Evolutionary conservation across 176 grass and related monocot genomes (phyloP), one percentile per base, ranked within the genome.

Genomic region (Elymus sibiricus): DNA sequence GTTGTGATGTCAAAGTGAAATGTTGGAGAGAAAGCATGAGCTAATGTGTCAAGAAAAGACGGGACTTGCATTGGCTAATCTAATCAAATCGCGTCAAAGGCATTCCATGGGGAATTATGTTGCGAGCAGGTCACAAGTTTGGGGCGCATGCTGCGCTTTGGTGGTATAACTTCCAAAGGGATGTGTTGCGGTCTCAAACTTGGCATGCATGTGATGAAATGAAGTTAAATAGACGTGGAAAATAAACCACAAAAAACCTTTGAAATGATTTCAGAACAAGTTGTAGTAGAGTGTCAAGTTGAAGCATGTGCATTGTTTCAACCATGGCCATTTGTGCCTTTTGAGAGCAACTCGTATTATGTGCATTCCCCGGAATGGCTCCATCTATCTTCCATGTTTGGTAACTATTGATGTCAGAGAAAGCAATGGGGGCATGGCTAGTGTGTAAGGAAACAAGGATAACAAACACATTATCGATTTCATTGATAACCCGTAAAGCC

Each of bases 331-430:
- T n/a, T 25, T 85, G 61, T 56, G n/a, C 31, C 43, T 64, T 58
- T 82, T 51, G 85, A 74, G 61, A 66, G 28, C 83, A 63, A 63
- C 83, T 35, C 72, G 27, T 49, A 39, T 77, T 44, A 64, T 78
- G 42, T 21, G 55, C 78, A 61, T 22, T 62, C 43, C 26, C 77
- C 25, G 39, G 12, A 25, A 4, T 5, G 22, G 80, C 72, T 53
- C 66, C 43, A 46, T 74, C 28, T 51, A 15, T 44, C 34, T 22
- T 70, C 76, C 79, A 74, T 37, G 85, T 87, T 87, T 75, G 89
- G 74, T 56, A 84, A 83, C 47, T 64, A 80, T 24, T 60, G 46
- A 3, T 64, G 56, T 87, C 35, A 16, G 43, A 64, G 37, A 71
- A 37, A 65, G 70, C 78, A 78, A 82, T 69, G n/a, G 63, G 63